Evolutionary conservation across 805 yeast genomes (phyloP), one percentile per base, ranked within the genome.

Genomic region (Komagataella ulmi): DNA sequence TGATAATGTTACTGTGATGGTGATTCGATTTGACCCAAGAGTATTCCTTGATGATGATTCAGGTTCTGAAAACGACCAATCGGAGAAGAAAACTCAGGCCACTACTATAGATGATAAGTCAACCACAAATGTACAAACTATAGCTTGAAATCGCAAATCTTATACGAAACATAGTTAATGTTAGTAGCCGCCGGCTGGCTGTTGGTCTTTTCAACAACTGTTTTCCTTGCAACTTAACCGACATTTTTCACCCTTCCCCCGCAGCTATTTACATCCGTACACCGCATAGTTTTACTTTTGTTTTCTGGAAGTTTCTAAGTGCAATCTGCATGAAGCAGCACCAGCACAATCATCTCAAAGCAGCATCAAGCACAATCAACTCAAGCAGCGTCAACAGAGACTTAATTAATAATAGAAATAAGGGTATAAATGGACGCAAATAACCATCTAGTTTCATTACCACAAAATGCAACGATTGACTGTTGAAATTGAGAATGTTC

Each of bases 1-100:
- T 2, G 99, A 91, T 65, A 91, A 91, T 63, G 79, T 91, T 45
- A 91, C 99, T 0, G 95, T 85, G 17, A 88, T 91, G 97, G 90
- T 93, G 17, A 83, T 90, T 3, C 66, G 72, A 52, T 70, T 82
- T 51, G 80, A 79, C 56, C 60, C 66, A 8, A 56, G 65, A 7
- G 74, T 77, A 3, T 75, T 76, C 52, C 52, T 49, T 21, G 45
- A 10, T 30, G 40, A 30, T 4, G 14, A 14, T 30, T 30, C 40
- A 10, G 40, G 40, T 2, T 30, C 40, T 30, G 40, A 30, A 30
- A 30, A 30, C n/a, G 40, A 30, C 60, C 61, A 57, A 7, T 60
- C 55, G 40, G 58, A 52, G 30, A 51, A 47, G 44, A 45, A 45
- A 7, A 44, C 40, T 46, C 21, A 46, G 12, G 36, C 18, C 7